Percentiles rank a stretch among this genome's conserved stretches.
Evolutionary conservation across 1,139 yeast genomes (phyloP).

Genomic region (Scheffersomyces segobiensis): DNA sequence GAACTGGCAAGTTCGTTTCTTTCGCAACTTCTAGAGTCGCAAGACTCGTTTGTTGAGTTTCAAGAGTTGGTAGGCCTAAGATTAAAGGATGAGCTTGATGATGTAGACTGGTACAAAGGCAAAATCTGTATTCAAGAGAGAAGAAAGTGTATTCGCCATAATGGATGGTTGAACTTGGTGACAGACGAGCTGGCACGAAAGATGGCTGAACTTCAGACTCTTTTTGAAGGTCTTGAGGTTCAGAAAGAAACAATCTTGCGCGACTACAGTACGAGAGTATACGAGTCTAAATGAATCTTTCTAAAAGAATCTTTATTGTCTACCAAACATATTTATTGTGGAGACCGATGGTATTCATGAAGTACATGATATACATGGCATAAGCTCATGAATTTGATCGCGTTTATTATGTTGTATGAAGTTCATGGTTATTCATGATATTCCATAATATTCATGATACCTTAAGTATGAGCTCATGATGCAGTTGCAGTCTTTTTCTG

Average conservation of each 20-base stretch:
- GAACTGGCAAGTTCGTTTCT: not conserved
- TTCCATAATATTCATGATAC: not conserved
- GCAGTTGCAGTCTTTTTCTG: conserved; percentile 20
- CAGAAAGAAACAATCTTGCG: conserved; percentile 26
- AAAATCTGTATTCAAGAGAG: conserved; percentile 59
- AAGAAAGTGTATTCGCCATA: conserved; percentile 65
- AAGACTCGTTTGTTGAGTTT: conserved; percentile 12
- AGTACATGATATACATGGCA: too few relatives aligned
- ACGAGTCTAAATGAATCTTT: conserved; percentile 18
- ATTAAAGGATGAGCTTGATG: conserved; percentile 10
- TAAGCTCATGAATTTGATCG: too few relatives aligned
- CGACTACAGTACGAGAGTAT: conserved; percentile 36
- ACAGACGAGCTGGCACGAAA: conserved; percentile 44
- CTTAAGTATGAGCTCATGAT: not conserved
- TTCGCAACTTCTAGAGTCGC: not conserved
- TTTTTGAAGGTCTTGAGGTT: conserved; percentile 21
- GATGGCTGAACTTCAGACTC: conserved; percentile 25
- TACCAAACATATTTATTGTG: not conserved
- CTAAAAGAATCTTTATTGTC: not conserved
- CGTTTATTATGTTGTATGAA: not conserved
- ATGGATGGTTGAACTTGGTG: conserved; percentile 63
- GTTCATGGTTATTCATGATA: not conserved
- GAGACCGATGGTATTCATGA: not conserved
- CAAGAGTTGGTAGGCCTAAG: conserved; percentile 17
- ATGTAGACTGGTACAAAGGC: conserved; percentile 19